Base-by-base conservation (phyloP, 2,329 filamentous ascomycete species). In the Claviceps fusiformis region DNA sequence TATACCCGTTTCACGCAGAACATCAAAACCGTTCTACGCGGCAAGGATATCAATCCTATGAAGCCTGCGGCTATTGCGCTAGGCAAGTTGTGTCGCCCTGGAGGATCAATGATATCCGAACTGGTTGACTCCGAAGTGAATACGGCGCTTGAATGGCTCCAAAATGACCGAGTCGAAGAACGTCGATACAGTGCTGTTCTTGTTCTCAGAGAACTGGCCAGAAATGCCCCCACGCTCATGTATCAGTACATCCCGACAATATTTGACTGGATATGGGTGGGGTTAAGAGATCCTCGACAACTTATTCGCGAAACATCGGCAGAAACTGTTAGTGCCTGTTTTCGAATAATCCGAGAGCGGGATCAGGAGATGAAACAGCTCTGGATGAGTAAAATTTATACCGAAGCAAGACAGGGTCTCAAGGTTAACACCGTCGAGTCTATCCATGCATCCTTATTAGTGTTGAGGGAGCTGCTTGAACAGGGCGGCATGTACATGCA, bases 401-500 rank as follows among this genome's bases (percentile, higher is more conserved):
- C 86, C 52, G 91, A 96, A 71, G 84, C 90, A 19, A 78, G 89
- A 57, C 78, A 81, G 58, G 91, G 91, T 7, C 83, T 98, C 62
- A 84, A 85, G 67, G 80, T 85, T 52, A 86, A 83, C 62, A 89
- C 89, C 19, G 80, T 95, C 54, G 93, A 98, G 68, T 86, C 84
- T 57, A 86, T 95, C 46, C 95, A 98, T 67, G 93, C 89, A n/a
- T 96, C 92, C 2, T 78, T 98, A 45, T 78, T 98, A 24, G 90
- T 95, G 1, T 79, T 97, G 63, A 95, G 92, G 68, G 92, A 97
- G 71, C 79, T 98, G 50, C 81, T 98, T 19, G 82, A 93, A 59
- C 92, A 95, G 67, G 93, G 93, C 54, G 91, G 90, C 62, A 98
- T 98, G 92, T 98, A 95, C 70, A 97, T 98, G 93, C 90, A 95